Evolutionary conservation across 495 filamentous ascomycete species (phyloP).

Genomic region (Penicillium taxi): DNA sequence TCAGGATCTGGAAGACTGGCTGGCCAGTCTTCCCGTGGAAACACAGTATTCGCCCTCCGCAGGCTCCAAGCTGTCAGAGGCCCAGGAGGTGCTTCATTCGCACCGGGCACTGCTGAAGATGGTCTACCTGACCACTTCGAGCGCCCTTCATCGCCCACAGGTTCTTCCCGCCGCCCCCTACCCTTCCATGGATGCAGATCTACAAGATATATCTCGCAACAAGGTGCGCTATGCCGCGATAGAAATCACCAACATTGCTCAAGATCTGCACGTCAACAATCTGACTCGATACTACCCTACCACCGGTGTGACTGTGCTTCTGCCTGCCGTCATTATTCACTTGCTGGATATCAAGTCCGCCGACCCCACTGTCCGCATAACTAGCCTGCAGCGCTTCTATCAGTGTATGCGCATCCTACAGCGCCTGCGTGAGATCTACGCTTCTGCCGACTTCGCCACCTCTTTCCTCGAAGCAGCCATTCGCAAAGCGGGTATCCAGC

Average conservation of each 20-base stretch:
- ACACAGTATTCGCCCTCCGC: constrained; percentile 52
- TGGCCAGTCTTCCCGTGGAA: constrained; percentile 55
- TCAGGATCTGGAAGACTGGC: constrained; percentile 64
- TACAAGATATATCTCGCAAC: constrained; percentile 69
- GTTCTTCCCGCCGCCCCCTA: constrained; percentile 66
- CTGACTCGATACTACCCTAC: constrained; percentile 76
- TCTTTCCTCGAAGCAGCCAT: constrained; percentile 80
- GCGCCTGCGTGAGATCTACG: constrained; percentile 72
- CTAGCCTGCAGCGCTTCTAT: constrained; percentile 67
- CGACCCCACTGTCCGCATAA: constrained; percentile 55
- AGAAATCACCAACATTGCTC: constrained; percentile 72
- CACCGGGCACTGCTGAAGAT: constrained; percentile 77
- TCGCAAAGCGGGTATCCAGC: constrained; percentile 64
- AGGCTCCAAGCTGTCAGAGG: constrained; percentile 36
- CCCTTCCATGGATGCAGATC: constrained; percentile 48
- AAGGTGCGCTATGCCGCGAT: constrained; percentile 72
- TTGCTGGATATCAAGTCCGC: constrained; percentile 80
- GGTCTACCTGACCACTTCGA: constrained; percentile 81
- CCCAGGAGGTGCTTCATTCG: constrained; percentile 54
- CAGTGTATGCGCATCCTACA: constrained; percentile 82
- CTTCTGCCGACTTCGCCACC: constrained; percentile 77
- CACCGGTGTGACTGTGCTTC: constrained; percentile 78
- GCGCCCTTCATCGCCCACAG: constrained; percentile 79
- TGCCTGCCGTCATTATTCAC: constrained; percentile 87
- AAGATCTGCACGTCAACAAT: constrained; percentile 57